Conservation (phyloP, 306 rosid genomes). For the Rosa persica region DNA sequence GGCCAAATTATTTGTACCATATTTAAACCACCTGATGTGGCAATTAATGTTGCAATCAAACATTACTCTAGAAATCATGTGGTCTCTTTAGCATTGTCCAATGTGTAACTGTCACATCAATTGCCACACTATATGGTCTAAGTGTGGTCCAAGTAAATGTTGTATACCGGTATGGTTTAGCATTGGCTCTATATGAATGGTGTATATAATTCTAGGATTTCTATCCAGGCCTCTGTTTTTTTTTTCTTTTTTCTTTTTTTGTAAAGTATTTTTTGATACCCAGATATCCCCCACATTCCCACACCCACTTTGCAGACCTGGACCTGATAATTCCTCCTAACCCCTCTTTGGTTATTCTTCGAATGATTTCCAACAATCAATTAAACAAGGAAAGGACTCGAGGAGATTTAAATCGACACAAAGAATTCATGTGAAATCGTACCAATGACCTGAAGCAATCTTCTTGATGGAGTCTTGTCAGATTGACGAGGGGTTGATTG, state of each 20-base stretch:
- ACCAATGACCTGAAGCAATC: constrained; percentile 97
- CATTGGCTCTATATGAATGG: background rate
- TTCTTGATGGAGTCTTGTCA: constrained; percentile 60
- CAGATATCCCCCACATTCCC: background rate
- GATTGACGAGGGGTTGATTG: constrained; percentile 65
- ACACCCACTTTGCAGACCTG: background rate
- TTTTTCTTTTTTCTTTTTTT: background rate
- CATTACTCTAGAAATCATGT: background rate
- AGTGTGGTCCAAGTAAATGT: background rate
- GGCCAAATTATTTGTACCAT: background rate
- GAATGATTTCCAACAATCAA: background rate
- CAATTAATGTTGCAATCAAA: background rate
- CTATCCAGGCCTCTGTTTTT: background rate
- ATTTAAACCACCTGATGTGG: background rate
- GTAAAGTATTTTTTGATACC: background rate
- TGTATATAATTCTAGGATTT: background rate
- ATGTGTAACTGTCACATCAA: background rate
- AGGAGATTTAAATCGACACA: background rate
- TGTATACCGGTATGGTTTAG: background rate
- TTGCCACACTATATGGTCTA: background rate
- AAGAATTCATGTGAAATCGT: constrained; percentile 36
- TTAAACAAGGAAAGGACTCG: background rate
- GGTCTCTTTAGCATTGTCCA: background rate
- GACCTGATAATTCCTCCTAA: background rate
- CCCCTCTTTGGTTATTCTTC: background rate